Evolutionary conservation across 1,139 yeast species (phyloP).

Genomic region (Kodamaea ohmeri): DNA sequence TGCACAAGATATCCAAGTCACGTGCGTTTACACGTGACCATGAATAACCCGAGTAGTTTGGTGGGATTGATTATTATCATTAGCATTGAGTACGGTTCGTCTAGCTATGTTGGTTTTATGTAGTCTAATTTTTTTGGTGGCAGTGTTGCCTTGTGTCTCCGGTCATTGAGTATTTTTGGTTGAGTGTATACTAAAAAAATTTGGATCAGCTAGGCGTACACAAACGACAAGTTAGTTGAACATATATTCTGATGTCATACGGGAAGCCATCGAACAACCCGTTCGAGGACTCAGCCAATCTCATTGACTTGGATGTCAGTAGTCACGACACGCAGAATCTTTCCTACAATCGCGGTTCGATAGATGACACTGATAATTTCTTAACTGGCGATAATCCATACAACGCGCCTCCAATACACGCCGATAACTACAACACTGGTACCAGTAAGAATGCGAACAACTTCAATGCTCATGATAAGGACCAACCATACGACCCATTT

Average conservation of each 20-base stretch:
- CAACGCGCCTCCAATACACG: constrained; percentile 9
- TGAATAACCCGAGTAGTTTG: no score
- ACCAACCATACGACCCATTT: constrained; percentile 28
- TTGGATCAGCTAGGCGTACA: background rate
- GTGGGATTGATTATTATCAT: no score
- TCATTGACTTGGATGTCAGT: constrained; percentile 32
- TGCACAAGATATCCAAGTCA: background rate
- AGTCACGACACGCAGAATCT: background rate
- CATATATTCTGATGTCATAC: constrained; percentile 8
- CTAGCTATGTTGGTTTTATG: no score
- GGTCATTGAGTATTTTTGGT: constrained; percentile 2
- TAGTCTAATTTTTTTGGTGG: background rate
- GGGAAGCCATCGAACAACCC: constrained; percentile 12
- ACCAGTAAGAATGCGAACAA: constrained; percentile 13
- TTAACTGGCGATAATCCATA: constrained; percentile 15
- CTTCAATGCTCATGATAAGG: background rate
- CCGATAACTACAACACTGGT: background rate
- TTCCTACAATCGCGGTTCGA: constrained; percentile 2
- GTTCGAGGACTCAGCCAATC: constrained; percentile 19
- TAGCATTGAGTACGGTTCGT: no score
- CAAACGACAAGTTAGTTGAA: background rate
- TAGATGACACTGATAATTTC: constrained; percentile 7
- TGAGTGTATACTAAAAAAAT: constrained; percentile 6
- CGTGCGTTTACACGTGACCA: constrained; percentile 1
- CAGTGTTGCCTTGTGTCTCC: no score